A percentile compares a stretch with the other conserved stretches of the same genome.
Evolutionary conservation across 495 filamentous ascomycete species (phyloP).

Genomic region (Bathelium albidoporum): DNA sequence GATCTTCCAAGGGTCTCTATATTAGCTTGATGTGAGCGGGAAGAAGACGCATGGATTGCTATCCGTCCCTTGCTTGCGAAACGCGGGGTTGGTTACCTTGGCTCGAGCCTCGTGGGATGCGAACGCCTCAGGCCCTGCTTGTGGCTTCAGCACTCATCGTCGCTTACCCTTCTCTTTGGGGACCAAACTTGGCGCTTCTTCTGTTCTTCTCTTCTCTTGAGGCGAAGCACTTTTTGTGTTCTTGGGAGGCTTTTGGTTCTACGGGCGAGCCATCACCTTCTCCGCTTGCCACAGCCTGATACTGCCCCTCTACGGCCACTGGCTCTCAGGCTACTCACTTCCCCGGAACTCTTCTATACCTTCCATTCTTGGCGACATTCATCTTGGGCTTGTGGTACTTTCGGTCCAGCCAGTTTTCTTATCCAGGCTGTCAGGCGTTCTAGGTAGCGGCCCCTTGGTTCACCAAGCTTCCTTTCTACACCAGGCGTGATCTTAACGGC

Average conservation of each 20-base stretch:
- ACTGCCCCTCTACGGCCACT: neutral
- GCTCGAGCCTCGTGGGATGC: neutral
- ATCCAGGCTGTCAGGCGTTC: too few relatives aligned
- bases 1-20: too few relatives aligned
- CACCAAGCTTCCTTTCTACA: too few relatives aligned
- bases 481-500: too few relatives aligned
- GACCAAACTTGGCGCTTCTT: neutral
- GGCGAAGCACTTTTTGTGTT: neutral
- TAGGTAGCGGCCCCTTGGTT: too few relatives aligned
- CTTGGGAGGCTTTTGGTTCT: neutral
- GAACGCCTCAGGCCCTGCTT: neutral
- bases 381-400: too few relatives aligned
- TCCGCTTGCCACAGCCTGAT: neutral
- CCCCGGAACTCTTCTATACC: too few relatives aligned
- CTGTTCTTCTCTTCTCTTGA: neutral
- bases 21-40: too few relatives aligned
- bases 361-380: too few relatives aligned
- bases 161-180: too few relatives aligned
- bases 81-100: neutral
- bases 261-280: neutral
- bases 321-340: too few relatives aligned
- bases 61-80: neutral
- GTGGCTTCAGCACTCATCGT: neutral
- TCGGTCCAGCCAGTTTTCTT: too few relatives aligned
- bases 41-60: neutral